These are phyloP conservation scores for Geotrichum carabidarum DNA, from an alignment of 1,139 yeast species.

Conservation along the genomic window DNA sequence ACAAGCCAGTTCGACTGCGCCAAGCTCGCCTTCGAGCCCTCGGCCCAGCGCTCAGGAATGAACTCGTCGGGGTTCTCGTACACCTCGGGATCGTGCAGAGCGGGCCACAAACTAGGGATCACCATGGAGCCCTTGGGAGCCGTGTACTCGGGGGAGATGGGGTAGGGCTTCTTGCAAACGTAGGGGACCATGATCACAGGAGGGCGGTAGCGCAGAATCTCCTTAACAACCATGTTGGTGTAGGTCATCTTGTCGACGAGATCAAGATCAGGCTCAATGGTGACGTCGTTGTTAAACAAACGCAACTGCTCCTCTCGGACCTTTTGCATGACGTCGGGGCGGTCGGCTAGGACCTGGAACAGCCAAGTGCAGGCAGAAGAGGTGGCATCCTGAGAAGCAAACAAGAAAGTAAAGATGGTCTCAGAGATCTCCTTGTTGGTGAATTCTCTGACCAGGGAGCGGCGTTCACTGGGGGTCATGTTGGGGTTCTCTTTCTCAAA, in stretches of 20 bases:
- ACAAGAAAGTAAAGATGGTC: conserved; percentile 90
- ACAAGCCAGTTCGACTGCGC: conserved; percentile 90
- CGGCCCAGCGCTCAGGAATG: conserved; percentile 92
- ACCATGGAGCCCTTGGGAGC: conserved; percentile 97
- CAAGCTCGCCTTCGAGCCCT: conserved; percentile 51
- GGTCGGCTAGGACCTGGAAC: conserved; percentile 90
- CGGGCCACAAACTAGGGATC: conserved; percentile 90
- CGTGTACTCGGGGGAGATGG: conserved; percentile 73
- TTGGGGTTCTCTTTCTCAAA: conserved; percentile 41
- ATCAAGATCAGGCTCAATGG: conserved; percentile 56
- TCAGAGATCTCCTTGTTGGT: conserved; percentile 89
- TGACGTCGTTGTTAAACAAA: conserved; percentile 74
- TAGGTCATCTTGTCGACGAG: conserved; percentile 80
- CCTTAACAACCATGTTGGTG: conserved; percentile 86
- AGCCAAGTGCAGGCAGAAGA: conserved; percentile 98
- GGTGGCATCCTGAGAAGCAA: conserved; percentile 97
- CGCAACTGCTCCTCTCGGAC: conserved; percentile 86
- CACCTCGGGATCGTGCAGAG: conserved; percentile 94
- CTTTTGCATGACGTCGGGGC: conserved; percentile 81
- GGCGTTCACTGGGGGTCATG: conserved; percentile 44
- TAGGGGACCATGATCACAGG: conserved; percentile 98
- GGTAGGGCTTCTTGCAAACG: conserved; percentile 79
- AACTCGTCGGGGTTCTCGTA: conserved; percentile 90
- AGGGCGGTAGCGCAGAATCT: conserved; percentile 89
- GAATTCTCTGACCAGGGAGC: conserved; percentile 71